Conservation (phyloP, 805 yeast species). For the Candida maris region DNA sequence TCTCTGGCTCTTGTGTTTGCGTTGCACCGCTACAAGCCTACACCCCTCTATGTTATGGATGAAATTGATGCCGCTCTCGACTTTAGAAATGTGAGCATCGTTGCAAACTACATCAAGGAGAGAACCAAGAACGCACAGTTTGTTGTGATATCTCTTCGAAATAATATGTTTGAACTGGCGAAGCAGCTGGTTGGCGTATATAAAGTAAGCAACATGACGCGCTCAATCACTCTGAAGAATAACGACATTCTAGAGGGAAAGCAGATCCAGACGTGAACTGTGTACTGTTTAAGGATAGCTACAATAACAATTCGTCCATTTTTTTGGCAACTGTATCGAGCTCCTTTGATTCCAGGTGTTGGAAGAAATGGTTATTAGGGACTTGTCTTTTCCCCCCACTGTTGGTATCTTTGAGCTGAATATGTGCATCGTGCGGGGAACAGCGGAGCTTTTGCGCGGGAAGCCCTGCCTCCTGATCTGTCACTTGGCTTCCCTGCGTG, state of each 20-base stretch:
- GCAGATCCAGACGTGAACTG: too few species aligned
- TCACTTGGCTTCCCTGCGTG: neutral
- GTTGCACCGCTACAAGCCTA: conserved; percentile 90
- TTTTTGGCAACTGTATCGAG: neutral
- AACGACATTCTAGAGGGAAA: conserved; percentile 36
- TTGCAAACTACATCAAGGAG: conserved; percentile 94
- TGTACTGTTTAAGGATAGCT: neutral
- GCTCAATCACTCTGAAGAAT: conserved; percentile 74
- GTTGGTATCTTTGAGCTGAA: conserved; percentile 5
- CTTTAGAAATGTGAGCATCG: conserved; percentile 94
- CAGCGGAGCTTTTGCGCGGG: conserved; percentile 10
- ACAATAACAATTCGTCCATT: conserved; percentile 1
- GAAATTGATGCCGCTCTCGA: conserved; percentile 99
- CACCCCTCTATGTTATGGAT: conserved; percentile 97
- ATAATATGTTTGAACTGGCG: conserved; percentile 97
- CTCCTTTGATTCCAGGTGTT: neutral
- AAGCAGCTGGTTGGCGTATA: conserved; percentile 93
- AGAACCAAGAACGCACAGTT: conserved; percentile 96
- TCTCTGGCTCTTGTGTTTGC: conserved; percentile 96
- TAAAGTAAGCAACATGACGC: conserved; percentile 87
- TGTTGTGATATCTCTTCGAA: conserved; percentile 89
- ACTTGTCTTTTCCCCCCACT: neutral
- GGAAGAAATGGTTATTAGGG: conserved; percentile 2
- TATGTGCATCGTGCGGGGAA: conserved; percentile 14
- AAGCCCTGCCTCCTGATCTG: conserved; percentile 6